A percentile compares a stretch with the other conserved stretches of the same genome.
phyloP scores from a whole-genome alignment of 768 basidiomycete genomes.

The Podaxis mareebaensis region DNA sequence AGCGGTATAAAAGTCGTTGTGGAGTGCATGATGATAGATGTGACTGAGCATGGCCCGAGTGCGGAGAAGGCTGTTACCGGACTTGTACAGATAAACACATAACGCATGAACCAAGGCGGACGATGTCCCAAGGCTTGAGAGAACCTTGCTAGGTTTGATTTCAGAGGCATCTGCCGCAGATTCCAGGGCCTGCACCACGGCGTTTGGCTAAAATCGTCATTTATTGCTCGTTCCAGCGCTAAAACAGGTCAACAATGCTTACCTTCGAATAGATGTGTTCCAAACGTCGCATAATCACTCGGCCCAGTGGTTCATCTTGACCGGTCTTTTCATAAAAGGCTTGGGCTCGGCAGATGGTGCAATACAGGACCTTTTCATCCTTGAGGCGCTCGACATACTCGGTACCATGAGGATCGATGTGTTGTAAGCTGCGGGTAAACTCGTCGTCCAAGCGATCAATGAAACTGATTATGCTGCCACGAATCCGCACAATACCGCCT shows the following conservation, averaged over 20 bases:
- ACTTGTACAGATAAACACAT: slow-evolving; percentile 91
- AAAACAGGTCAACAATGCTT: slow-evolving; percentile 15
- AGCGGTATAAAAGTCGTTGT: slow-evolving; percentile 95
- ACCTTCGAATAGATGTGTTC: slow-evolving; percentile 99
- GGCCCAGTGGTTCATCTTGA: slow-evolving; percentile 76
- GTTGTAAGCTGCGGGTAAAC: slow-evolving; percentile 95
- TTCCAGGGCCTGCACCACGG: slow-evolving; percentile 90
- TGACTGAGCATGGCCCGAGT: slow-evolving; percentile 98
- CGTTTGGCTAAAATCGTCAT: slow-evolving; percentile 69
- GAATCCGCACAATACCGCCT: slow-evolving; percentile 77
- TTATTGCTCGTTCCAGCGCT: slow-evolving; percentile 16
- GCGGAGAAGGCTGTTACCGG: slow-evolving; percentile 86
- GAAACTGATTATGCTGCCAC: slow-evolving; percentile 95
- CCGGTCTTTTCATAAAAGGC: slow-evolving; percentile 84
- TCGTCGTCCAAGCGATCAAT: slow-evolving; percentile 97
- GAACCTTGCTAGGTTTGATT: slow-evolving; percentile 61
- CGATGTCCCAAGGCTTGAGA: slow-evolving; percentile 56
- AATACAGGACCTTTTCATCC: slow-evolving; percentile 93
- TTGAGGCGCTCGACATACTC: slow-evolving; percentile 97
- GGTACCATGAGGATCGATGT: slow-evolving; percentile 98
- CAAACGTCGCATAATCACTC: slow-evolving; percentile 91
- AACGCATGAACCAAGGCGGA: slow-evolving; percentile 84
- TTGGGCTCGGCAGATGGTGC: slow-evolving; percentile 91
- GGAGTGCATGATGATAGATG: slow-evolving; percentile 95
- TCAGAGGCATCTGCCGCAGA: slow-evolving; percentile 58